Conservation (phyloP, 2,329 filamentous ascomycete genomes). For the Berkeleyomyces basicola region DNA sequence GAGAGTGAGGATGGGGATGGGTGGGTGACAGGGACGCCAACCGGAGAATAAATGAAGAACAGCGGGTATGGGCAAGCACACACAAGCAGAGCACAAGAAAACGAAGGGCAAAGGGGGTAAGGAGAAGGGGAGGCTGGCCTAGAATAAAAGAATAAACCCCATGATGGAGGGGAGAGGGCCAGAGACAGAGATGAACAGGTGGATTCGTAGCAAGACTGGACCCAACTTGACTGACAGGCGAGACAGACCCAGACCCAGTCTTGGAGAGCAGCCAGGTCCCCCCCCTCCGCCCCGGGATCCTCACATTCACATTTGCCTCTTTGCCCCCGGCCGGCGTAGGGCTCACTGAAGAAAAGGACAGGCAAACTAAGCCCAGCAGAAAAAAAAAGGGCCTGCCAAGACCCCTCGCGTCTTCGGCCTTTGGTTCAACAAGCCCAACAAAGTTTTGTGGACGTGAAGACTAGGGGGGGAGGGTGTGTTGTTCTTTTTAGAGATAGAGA, state of each 20-base stretch:
- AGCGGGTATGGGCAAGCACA: background rate
- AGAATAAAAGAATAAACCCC: no score
- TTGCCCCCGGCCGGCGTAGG: background rate
- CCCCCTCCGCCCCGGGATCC: background rate
- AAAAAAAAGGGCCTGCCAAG: background rate
- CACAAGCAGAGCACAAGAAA: background rate
- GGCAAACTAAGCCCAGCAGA: no score
- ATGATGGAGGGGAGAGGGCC: no score
- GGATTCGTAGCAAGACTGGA: no score
- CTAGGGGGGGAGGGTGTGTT: background rate
- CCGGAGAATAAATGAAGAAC: background rate
- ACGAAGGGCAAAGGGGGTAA: no score
- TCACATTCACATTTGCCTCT: no score
- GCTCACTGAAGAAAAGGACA: background rate
- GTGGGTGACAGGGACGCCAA: background rate
- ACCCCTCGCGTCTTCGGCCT: background rate
- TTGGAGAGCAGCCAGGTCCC: background rate
- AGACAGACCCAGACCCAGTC: no score
- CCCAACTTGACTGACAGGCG: no score
- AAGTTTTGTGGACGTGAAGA: no score
- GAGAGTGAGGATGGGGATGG: background rate
- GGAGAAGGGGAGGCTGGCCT: no score
- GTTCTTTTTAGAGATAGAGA: background rate
- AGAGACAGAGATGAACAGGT: no score
- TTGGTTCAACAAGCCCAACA: background rate